A percentile compares a stretch with the other conserved stretches of the same genome.
These are phyloP conservation scores for Boletus pseudo-olivaceus DNA, from an alignment of 768 basidiomycete genomes.

Conservation along the genomic window DNA sequence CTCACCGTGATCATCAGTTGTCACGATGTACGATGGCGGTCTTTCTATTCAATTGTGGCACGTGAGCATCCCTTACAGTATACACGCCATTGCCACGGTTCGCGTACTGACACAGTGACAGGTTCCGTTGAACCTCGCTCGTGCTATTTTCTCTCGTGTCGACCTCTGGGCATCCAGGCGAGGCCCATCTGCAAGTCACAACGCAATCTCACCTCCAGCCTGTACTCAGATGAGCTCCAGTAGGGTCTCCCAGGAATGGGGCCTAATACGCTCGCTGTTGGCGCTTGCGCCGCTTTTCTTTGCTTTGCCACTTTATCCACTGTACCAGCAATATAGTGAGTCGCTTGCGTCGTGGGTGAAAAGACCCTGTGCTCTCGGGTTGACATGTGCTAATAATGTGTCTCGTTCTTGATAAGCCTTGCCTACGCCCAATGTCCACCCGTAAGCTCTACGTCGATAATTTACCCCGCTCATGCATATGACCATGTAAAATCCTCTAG, in stretches of 20 bases:
- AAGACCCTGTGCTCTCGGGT: background rate
- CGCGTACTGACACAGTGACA: too few species aligned
- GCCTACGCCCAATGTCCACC: slow-evolving; percentile 50
- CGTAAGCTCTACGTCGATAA: slow-evolving; percentile 36
- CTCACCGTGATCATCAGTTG: too few species aligned
- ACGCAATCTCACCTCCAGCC: background rate
- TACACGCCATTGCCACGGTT: too few species aligned
- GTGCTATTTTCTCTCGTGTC: background rate
- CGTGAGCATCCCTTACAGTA: background rate
- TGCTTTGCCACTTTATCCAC: slow-evolving; percentile 43
- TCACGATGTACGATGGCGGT: too few species aligned
- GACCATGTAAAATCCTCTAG: slow-evolving; percentile 5
- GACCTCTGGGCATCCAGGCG: background rate
- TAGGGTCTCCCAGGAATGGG: slow-evolving; percentile 39
- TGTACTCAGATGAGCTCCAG: slow-evolving; percentile 5
- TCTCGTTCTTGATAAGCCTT: slow-evolving; percentile 39
- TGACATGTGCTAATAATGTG: slow-evolving; percentile 10
- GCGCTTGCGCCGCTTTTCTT: slow-evolving; percentile 54
- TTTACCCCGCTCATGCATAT: background rate
- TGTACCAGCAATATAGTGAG: slow-evolving; percentile 47
- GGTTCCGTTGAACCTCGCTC: too few species aligned
- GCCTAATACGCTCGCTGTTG: slow-evolving; percentile 55
- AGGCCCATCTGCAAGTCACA: background rate
- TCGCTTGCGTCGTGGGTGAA: background rate
- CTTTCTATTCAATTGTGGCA: background rate